Percentiles rank a stretch among this genome's conserved stretches.
Evolutionary conservation across 192 early-diverging fungal species (phyloP).

Genomic region (Backusella luteola): DNA sequence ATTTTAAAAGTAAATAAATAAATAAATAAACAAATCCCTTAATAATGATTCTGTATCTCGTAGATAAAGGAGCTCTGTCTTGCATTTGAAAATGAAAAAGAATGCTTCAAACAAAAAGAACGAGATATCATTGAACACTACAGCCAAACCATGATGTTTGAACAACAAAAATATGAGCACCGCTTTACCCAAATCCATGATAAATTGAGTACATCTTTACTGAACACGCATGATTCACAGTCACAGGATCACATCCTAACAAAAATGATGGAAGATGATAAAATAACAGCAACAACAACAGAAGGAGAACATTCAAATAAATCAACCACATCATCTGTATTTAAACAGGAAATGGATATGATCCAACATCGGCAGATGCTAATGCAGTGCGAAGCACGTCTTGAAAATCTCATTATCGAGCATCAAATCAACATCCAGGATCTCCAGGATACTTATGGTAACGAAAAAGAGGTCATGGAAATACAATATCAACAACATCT

Average conservation of each 20-base stretch:
- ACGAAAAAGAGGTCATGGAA: background rate
- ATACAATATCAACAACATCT: background rate
- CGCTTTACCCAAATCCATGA: background rate
- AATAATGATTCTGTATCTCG: background rate
- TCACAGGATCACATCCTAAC: background rate
- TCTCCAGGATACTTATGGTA: background rate
- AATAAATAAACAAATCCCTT: background rate
- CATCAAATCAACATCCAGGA: conserved; percentile 7
- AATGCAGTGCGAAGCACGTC: conserved; percentile 18
- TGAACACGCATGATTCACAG: background rate
- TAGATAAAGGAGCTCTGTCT: background rate
- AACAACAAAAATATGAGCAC: background rate
- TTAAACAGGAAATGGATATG: background rate
- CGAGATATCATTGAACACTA: background rate
- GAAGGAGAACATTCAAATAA: background rate
- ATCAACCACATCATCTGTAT: background rate
- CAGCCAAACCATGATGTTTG: background rate
- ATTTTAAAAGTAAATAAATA: background rate
- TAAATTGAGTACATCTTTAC: background rate
- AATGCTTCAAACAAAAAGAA: background rate
- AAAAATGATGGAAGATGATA: background rate
- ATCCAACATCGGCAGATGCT: conserved; percentile 7
- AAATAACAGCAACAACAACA: background rate
- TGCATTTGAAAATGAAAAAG: background rate
- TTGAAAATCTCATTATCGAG: conserved; percentile 16